Evolutionary conservation across 2,329 filamentous ascomycete species (phyloP).

Genomic region (Microsporum canis): DNA sequence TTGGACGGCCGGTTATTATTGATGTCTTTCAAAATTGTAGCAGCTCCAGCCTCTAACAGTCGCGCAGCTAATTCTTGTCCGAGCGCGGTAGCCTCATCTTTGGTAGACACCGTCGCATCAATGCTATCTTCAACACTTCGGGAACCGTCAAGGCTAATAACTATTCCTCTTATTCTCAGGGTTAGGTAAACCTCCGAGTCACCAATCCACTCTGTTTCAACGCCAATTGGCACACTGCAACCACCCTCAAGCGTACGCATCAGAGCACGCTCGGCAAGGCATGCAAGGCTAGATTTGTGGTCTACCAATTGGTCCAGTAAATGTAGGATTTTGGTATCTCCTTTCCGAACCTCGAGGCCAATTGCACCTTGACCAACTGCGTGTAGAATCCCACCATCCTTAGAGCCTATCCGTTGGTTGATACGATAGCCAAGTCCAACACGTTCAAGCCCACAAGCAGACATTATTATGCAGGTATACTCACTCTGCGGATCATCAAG

Average conservation of each 20-base stretch:
- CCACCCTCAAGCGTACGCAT: conserved; percentile 79
- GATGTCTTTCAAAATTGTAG: neutral
- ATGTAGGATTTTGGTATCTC: conserved; percentile 48
- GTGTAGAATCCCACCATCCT: conserved; percentile 58
- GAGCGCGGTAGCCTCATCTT: neutral
- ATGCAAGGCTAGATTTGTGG: conserved; percentile 52
- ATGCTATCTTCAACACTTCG: conserved; percentile 1
- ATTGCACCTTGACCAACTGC: conserved; percentile 85
- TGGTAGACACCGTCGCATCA: neutral
- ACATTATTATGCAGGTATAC: conserved; percentile 69
- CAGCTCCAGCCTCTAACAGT: neutral
- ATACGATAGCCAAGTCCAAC: conserved; percentile 61
- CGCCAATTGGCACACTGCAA: conserved; percentile 81
- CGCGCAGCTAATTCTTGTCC: conserved; percentile 2
- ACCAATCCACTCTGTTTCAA: conserved; percentile 33
- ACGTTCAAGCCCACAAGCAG: conserved; percentile 68
- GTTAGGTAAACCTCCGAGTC: neutral
- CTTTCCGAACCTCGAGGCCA: conserved; percentile 61
- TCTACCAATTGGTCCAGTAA: conserved; percentile 51
- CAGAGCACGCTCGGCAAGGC: conserved; percentile 61
- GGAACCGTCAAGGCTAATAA: conserved; percentile 2
- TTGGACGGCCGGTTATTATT: conserved; percentile 2
- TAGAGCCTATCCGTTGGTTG: conserved; percentile 57
- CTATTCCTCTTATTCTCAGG: neutral
- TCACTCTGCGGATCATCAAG: conserved; percentile 56